Evolutionary conservation across 169 alveolate genomes (phyloP), one percentile per base, ranked within the genome.

Genomic region (Eimeria maxima): DNA sequence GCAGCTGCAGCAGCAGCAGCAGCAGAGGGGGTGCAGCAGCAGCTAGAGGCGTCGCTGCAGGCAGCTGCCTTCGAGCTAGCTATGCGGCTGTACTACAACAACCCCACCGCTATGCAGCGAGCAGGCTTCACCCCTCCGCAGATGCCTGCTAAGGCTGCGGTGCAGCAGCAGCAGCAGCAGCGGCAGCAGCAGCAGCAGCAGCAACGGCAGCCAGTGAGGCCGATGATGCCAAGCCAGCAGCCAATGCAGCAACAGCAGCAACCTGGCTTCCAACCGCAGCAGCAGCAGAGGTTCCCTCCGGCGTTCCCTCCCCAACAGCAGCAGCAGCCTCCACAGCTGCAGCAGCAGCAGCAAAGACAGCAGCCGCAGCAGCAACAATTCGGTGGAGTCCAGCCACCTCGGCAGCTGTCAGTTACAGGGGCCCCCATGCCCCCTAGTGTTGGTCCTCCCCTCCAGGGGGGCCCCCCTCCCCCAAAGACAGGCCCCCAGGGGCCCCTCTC

Each of bases 41-140:
- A 45, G n/a, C 44, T 55, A 22, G 55, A 57, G 8, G n/a, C 71
- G 14, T 24, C 71, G 14, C 38, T 50, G 92, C 92, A n/a, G 47
- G 92, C 92, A 1, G 92, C 92, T 22, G 92, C 92, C 16, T 42
- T 57, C n/a, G 92, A 78, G 65, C 60, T 78, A 65, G 60, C 67
- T 18, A 78, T 24, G 29, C 60, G 89, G 16, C 60, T 78, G 33
- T 78, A 78, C 33, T 47, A 78, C 89, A 78, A 29, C 89, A 78
- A 78, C 89, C 89, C 89, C 24, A 47, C 65, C 57, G 89, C 89
- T 6, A 78, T 78, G 89, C 65, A 78, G 89, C 89, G 22, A 38
- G 89, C 89, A 10, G 89, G 89, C 20, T 78, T 78, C 47, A 38
- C 65, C 6, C 33, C 89, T 45, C 89, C 89, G 11, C 57, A 78